Evolutionary conservation across 257 asterid genomes (phyloP), one percentile per base, ranked within the genome.

Genomic region (Capsicum chinense): DNA sequence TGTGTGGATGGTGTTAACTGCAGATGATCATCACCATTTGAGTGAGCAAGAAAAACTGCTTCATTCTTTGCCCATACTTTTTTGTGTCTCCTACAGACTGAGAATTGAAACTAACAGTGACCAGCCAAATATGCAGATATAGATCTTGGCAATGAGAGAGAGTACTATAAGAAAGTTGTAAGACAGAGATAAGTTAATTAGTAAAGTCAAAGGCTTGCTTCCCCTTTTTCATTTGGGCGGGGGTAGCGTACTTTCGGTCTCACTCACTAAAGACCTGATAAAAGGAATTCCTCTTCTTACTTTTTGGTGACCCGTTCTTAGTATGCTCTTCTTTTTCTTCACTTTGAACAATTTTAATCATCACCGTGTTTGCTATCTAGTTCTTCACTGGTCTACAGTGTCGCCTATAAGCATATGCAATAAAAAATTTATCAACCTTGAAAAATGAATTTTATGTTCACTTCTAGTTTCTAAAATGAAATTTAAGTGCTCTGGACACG

Each of bases 21-120:
- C 76, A 68, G n/a, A 73, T 73, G 19, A 48, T 48, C 37, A 48
- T 73, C 59, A 71, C n/a, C 39, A 71, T 44, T n/a, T 10, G 80
- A 47, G 58, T 71, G n/a, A 3, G 39, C 47, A 71, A 71, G 33
- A 42, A 71, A 71, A n/a, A 71, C 10, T 10, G 16, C 1, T 71
- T 71, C 58, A 71, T 6, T 71, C 42, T 71, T 71, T 71, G 58
- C 59, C 39, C 33, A 11, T 11, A 73, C 19, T 21, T 47, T 73
- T 47, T 48, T 13, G 57, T 12, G 59, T 73, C 80, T 73, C 42
- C 80, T 48, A 19, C 56, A 73, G 59, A 39, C 39, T 48, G 58
- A 39, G 80, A 73, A 17, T 47, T 73, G 39, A 73, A 39, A 73
- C 37, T 47, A 73, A n/a, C 42, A 5, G n/a, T n/a, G 59, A 47